Evolutionary conservation across 179 eudicot genomes (phyloP).

Genomic region (Heliamphora pulchella): DNA sequence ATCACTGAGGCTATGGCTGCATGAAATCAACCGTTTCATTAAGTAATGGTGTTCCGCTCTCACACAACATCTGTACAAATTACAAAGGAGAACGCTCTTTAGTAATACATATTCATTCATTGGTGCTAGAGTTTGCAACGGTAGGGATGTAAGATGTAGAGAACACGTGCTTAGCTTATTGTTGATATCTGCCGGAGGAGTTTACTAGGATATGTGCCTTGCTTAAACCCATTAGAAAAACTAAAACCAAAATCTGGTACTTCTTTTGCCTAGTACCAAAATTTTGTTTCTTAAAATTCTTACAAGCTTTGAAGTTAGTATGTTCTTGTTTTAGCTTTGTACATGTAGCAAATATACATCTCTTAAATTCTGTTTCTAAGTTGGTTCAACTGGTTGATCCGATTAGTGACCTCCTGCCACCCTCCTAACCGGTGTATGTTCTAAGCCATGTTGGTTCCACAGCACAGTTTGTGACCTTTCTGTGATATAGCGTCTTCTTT

Average conservation of each 20-base stretch:
- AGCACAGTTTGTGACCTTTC: not conserved
- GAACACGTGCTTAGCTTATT: no score
- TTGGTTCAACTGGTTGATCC: slow-evolving; percentile 11
- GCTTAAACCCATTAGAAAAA: no score
- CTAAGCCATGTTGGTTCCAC: not conserved
- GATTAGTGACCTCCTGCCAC: not conserved
- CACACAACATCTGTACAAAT: no score
- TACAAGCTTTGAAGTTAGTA: not conserved
- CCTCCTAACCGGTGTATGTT: not conserved
- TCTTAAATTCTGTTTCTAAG: not conserved
- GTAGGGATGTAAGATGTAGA: no score
- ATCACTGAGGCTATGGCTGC: no score
- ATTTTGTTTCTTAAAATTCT: not conserved
- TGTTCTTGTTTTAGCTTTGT: not conserved
- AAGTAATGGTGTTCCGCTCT: no score
- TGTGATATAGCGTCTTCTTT: not conserved
- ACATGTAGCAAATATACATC: not conserved
- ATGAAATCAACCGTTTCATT: no score
- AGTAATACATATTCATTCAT: no score
- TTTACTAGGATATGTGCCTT: not conserved
- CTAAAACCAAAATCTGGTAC: not conserved
- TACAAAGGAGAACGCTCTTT: no score
- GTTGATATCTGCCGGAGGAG: not conserved
- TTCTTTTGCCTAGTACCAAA: not conserved
- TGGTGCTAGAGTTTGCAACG: no score